Conservation (phyloP, 2,329 filamentous ascomycete genomes). For the Beauveria medogensis region DNA sequence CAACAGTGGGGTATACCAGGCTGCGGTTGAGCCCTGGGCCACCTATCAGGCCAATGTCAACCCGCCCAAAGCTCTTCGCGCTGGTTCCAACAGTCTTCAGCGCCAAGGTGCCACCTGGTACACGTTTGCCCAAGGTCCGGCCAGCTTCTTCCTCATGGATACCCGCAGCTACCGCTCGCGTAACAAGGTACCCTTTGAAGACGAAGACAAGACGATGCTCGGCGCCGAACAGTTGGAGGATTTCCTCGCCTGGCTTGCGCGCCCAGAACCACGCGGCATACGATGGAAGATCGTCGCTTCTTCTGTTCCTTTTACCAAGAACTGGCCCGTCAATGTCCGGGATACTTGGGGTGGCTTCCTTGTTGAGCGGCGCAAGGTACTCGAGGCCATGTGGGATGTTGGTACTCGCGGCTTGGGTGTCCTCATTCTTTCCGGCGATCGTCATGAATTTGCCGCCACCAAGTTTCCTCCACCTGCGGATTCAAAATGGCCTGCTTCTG, state of each 20-base stretch:
- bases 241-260: constrained; percentile 66
- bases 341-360: constrained; percentile 96
- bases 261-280: constrained; percentile 65
- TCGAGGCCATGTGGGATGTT: constrained; percentile 89
- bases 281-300: constrained; percentile 92
- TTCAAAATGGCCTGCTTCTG: constrained; percentile 54
- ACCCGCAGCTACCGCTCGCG: constrained; percentile 79
- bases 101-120: constrained; percentile 68
- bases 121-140: constrained; percentile 80
- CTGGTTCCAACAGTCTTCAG: constrained; percentile 30
- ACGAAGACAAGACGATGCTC: constrained; percentile 75
- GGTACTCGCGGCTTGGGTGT: constrained; percentile 69
- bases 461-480: constrained; percentile 57
- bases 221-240: constrained; percentile 71
- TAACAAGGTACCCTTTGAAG: constrained; percentile 50
- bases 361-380: constrained; percentile 64
- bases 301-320: constrained; percentile 92
- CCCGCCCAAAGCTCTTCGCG: constrained; percentile 57
- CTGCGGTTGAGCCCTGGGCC: constrained; percentile 75
- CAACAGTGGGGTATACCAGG: constrained; percentile 68
- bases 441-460: constrained; percentile 95
- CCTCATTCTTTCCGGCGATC: constrained; percentile 78
- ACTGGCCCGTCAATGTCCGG: constrained; percentile 80
- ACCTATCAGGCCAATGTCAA: constrained; percentile 82
- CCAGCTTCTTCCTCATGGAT: constrained; percentile 90